Base-by-base conservation (phyloP, 495 filamentous ascomycete genomes). In the Pyrenopolyporus hunteri region DNA sequence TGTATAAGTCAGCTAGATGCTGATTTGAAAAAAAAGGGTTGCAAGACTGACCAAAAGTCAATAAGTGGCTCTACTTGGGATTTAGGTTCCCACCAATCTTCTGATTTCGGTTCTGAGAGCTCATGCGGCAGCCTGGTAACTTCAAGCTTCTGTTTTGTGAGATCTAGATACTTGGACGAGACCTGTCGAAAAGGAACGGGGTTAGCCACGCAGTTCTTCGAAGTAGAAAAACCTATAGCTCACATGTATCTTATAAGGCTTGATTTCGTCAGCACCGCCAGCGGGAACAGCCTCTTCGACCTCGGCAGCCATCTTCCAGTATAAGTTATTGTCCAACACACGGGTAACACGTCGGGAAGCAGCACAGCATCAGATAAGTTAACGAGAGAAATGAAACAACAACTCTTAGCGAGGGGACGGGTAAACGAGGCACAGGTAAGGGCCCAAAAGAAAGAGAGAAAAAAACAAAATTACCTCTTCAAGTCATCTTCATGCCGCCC, bases 61-160 rank as follows among this genome's bases (percentile, higher is more conserved):
- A 83, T 73, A 46, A 83, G 67, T 44, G 74, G 73, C 66, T 84
- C 81, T 36, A 82, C 66, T 29, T 68, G 68, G 10, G 72, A 68
- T 64, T 82, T 81, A 14, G 78, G 78, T 63, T 77, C 70, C 71
- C 75, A 76, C 76, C 77, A 78, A 51, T 78, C 75, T 39, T 68
- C 66, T 8, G 72, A 79, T 50, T 68, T 74, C 10, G 74, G 68
- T 20, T 72, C 53, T 11, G 76, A 53, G 19, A 70, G 44, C 57
- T 82, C 79, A 66, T 78, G 81, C 45, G 82, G 82, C 22, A 85
- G 69, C 36, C 82, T 73, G 10, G 81, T 80, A 28, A 84, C 70
- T 57, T 84, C 80, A 16, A 85, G 74, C 59, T 85, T 85, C 65
- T 78, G 77, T 58, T 66, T 74, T 32, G 81, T 82, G 39, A 83